These are phyloP conservation scores for Hypsizygus marmoreus DNA, from an alignment of 768 basidiomycete genomes.

Conservation along the genomic window DNA sequence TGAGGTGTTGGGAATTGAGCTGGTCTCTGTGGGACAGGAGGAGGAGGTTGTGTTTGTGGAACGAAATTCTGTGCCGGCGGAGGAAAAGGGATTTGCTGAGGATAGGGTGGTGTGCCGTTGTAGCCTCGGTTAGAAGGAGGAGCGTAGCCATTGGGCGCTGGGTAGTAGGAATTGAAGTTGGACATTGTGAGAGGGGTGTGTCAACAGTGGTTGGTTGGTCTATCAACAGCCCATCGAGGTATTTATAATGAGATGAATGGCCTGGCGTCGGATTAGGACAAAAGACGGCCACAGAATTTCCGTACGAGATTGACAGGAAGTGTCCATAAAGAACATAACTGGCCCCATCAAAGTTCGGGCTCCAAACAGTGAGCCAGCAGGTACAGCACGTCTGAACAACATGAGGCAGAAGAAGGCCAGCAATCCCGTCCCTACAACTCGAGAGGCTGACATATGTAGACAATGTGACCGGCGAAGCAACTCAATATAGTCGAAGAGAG, in stretches of 20 bases:
- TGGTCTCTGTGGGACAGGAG: conserved; percentile 5
- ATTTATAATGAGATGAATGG: not conserved
- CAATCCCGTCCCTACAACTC: too few relatives aligned
- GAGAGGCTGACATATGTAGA: too few relatives aligned
- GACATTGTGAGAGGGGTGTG: conserved; percentile 1
- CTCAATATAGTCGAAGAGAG: too few relatives aligned
- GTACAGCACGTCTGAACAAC: too few relatives aligned
- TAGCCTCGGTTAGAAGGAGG: not conserved
- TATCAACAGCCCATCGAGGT: not conserved
- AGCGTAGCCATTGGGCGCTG: too few relatives aligned
- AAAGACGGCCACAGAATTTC: not conserved
- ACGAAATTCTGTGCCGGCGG: conserved; percentile 1
- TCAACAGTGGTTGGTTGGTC: not conserved
- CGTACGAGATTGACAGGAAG: conserved; percentile 1
- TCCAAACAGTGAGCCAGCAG: not conserved
- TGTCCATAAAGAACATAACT: not conserved
- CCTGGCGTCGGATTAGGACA: not conserved
- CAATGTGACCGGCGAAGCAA: too few relatives aligned
- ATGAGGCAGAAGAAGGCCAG: too few relatives aligned
- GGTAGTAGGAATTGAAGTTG: not conserved
- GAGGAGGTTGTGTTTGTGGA: not conserved
- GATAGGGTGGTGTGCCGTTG: not conserved
- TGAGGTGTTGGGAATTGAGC: conserved; percentile 1
- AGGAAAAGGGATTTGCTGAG: not conserved
- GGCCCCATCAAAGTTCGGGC: not conserved